Conservation (phyloP, 2,329 filamentous ascomycete species). For the Phialophora chinensis region DNA sequence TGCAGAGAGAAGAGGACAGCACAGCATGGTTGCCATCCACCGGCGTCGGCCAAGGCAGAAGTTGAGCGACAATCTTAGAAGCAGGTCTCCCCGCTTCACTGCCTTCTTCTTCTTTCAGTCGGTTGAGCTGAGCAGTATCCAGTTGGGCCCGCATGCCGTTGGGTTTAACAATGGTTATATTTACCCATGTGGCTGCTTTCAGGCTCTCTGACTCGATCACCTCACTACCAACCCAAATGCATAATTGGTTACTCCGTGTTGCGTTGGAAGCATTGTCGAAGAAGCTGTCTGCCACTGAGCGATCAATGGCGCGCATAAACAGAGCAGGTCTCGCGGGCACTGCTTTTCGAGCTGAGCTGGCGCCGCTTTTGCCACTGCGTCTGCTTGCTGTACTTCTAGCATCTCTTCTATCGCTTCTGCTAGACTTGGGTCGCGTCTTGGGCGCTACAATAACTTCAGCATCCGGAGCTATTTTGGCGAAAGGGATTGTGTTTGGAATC, state of each 20-base stretch:
- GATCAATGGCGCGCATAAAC: constrained; percentile 81
- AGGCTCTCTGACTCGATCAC: constrained; percentile 73
- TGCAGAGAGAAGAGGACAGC: constrained; percentile 77
- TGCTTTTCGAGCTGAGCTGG: constrained; percentile 70
- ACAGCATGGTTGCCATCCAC: constrained; percentile 81
- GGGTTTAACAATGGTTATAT: constrained; percentile 85
- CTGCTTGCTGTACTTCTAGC: constrained; percentile 80
- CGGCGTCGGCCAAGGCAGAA: constrained; percentile 82
- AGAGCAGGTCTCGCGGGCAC: constrained; percentile 55
- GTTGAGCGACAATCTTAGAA: constrained; percentile 74
- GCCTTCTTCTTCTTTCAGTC: constrained; percentile 68
- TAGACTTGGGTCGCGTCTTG: constrained; percentile 77
- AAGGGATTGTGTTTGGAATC: constrained; percentile 70
- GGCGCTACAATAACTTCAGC: constrained; percentile 97
- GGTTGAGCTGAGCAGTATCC: constrained; percentile 70
- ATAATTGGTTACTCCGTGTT: constrained; percentile 65
- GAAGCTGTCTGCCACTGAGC: constrained; percentile 71
- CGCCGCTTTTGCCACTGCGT: constrained; percentile 74
- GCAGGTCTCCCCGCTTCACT: constrained; percentile 63
- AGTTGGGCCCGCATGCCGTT: constrained; percentile 73
- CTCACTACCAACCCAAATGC: constrained; percentile 85
- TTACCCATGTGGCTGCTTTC: constrained; percentile 76
- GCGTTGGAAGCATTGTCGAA: constrained; percentile 68
- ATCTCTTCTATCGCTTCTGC: constrained; percentile 69
- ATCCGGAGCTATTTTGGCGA: constrained; percentile 91